These are phyloP conservation scores for Paraurostyla sp. DNA, from an alignment of 73 alveolate genomes.

Conservation along the genomic window DNA sequence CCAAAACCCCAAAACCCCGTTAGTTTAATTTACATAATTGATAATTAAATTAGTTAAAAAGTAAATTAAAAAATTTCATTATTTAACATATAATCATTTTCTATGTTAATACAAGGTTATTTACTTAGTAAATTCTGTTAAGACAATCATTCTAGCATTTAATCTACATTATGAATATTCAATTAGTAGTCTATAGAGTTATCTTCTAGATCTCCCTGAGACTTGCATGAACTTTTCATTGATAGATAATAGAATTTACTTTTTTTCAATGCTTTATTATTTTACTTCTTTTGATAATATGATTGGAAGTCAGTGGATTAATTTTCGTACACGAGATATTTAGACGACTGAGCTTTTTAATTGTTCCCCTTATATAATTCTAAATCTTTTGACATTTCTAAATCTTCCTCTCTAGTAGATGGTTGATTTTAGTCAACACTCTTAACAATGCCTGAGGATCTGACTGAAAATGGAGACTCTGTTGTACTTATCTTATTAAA, in stretches of 20 bases:
- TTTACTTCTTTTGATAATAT: neutral
- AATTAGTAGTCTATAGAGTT: too few relatives aligned
- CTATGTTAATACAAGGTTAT: too few relatives aligned
- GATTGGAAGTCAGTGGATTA: neutral
- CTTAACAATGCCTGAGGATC: neutral
- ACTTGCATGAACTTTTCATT: neutral
- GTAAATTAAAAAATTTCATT: too few relatives aligned
- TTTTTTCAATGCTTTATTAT: neutral
- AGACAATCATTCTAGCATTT: too few relatives aligned
- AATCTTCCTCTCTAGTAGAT: neutral
- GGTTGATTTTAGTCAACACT: neutral
- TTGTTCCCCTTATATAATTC: neutral
- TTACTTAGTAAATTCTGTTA: too few relatives aligned
- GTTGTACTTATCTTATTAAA: neutral
- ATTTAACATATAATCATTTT: too few relatives aligned
- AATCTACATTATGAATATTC: too few relatives aligned
- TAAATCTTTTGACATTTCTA: neutral
- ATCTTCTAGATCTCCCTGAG: neutral
- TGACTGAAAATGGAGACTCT: neutral
- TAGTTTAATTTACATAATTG: too few relatives aligned
- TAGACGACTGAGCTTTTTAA: neutral
- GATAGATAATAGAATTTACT: neutral
- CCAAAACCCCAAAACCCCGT: too few relatives aligned
- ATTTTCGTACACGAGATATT: neutral
- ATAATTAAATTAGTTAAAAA: too few relatives aligned